Evolutionary conservation across 2,329 filamentous ascomycete genomes (phyloP), one percentile per base, ranked within the genome.

Genomic region (Beauveria brongniartii): DNA sequence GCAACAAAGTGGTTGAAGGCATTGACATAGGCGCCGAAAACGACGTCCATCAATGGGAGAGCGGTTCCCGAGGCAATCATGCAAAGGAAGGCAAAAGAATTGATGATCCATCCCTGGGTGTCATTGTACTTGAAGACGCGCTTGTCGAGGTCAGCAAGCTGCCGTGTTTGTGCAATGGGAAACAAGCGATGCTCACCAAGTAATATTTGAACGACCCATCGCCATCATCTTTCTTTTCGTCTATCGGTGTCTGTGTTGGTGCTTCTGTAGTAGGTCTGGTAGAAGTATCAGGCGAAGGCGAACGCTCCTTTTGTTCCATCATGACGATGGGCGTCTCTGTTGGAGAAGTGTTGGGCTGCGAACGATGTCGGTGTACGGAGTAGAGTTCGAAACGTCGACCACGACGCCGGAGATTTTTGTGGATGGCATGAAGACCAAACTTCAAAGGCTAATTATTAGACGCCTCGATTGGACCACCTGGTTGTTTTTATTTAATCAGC

Each of bases 31-130:
- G 72, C 71, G 65, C 82, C 82, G 68, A 86, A 83, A 7, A 86
- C 74, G 44, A 86, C 73, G 43, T 84, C 82, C 81, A 87, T 85
- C 40, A 85, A 65, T 0, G 82, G 82, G 7, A 82, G 65, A 12
- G 71, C 66, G 2, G 69, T 70, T 50, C 75, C 75, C 0, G 74
- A 65, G 8, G 67, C 72, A 20, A 77, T 66, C 70, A 75, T 74
- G 62, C 69, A 72, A 20, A 74, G 10, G 18, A 74, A 64, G 24
- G 75, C 73, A 20, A 74, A 57, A 22, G 48, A 54, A 55, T 77
- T 77, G 52, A 75, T 64, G 20, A 67, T 44, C 73, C 75, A 77
- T 59, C 75, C 74, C 4, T 65, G 18, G 6, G 63, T 61, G 61
- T 78, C 73, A 52, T 73, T 76, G 67, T 77, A 78, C 10, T 63